Percentiles rank a stretch among this genome's conserved stretches.
These are phyloP conservation scores for Basidiobolus meristosporus DNA, from an alignment of 371 early-diverging fungal species.

Conservation along the genomic window DNA sequence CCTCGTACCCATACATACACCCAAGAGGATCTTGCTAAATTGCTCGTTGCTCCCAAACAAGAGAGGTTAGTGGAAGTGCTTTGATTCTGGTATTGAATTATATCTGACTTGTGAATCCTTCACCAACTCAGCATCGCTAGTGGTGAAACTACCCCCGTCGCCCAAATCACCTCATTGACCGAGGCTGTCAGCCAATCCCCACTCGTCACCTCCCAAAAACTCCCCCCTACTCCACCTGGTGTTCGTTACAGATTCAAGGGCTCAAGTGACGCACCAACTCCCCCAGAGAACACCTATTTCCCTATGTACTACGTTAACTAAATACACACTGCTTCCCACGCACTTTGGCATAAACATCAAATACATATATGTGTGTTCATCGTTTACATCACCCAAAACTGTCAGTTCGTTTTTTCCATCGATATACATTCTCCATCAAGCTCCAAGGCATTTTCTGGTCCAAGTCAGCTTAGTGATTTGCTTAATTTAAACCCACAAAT, in stretches of 20 bases:
- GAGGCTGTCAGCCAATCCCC: background rate
- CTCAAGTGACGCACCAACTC: background rate
- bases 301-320: background rate
- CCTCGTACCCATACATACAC: constrained; percentile 73
- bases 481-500: no score
- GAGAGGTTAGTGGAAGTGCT: constrained; percentile 1
- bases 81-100: no score
- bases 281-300: background rate
- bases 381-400: no score
- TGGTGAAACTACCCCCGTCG: background rate
- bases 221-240: background rate
- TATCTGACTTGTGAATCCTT: no score
- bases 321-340: no score
- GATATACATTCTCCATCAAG: no score
- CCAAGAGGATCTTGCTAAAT: constrained; percentile 49
- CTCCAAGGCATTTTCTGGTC: no score
- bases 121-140: no score
- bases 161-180: background rate
- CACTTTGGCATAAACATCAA: no score
- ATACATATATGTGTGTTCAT: no score
- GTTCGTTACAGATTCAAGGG: background rate
- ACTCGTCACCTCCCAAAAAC: background rate
- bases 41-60: constrained; percentile 17
- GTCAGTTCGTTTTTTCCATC: no score
- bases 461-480: no score